phyloP scores from a whole-genome alignment of 140 eudicot genomes.

The Flaveria floridana region DNA sequence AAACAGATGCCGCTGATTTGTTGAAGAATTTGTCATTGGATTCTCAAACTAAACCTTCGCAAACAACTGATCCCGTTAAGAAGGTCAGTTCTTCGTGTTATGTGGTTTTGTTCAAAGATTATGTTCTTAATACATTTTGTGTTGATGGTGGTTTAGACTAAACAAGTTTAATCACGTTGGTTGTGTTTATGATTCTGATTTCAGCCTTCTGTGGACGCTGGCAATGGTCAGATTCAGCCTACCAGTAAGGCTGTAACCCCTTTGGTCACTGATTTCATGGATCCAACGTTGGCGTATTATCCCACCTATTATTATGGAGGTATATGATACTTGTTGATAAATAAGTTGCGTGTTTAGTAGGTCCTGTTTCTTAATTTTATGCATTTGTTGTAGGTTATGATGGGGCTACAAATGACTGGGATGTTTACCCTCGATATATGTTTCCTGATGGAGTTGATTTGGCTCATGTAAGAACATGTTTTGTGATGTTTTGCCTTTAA shows the following conservation, averaged over 20 bases:
- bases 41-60: slow-evolving; percentile 54
- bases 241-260: slow-evolving; percentile 54
- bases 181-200: background rate
- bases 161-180: background rate
- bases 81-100: slow-evolving; percentile 41
- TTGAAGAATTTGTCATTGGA: slow-evolving; percentile 75
- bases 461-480: slow-evolving; percentile 49
- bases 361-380: background rate
- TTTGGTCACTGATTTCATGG: slow-evolving; percentile 44
- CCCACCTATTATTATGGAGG: slow-evolving; percentile 61
- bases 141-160: too few relatives aligned
- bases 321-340: background rate
- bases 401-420: slow-evolving; percentile 52
- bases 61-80: slow-evolving; percentile 54
- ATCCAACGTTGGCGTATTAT: slow-evolving; percentile 46
- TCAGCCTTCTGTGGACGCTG: slow-evolving; percentile 47
- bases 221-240: slow-evolving; percentile 45
- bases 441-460: slow-evolving; percentile 42
- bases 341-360: background rate
- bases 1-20: slow-evolving; percentile 72
- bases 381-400: slow-evolving; percentile 47
- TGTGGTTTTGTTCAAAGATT: background rate
- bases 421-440: slow-evolving; percentile 38
- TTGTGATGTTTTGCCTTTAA: background rate
- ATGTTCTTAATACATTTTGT: background rate